Conservation (phyloP, 2,329 filamentous ascomycete genomes). For the Penicillium digitatum region DNA sequence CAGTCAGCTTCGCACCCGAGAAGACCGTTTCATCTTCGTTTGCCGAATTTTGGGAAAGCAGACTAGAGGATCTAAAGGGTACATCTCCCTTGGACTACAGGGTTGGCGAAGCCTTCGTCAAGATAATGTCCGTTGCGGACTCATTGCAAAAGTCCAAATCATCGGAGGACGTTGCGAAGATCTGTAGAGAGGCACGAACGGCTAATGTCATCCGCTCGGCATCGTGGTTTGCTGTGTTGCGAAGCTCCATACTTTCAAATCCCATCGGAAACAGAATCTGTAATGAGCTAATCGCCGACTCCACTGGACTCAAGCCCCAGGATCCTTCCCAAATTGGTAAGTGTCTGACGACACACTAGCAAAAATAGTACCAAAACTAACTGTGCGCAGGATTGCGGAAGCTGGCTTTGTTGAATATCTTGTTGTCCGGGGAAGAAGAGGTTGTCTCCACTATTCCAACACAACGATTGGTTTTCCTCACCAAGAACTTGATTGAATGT, state of each 20-base stretch:
- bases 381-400: conserved; percentile 43
- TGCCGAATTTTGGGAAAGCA: conserved; percentile 34
- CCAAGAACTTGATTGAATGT: conserved; percentile 73
- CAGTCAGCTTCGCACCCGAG: conserved; percentile 12
- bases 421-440: conserved; percentile 49
- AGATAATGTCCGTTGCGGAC: conserved; percentile 35
- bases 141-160: conserved; percentile 25
- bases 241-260: conserved; percentile 47
- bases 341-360: conserved; percentile 4
- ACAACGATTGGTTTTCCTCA: conserved; percentile 74
- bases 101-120: conserved; percentile 41
- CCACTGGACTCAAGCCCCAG: conserved; percentile 53
- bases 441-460: conserved; percentile 48
- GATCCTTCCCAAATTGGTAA: conserved; percentile 43
- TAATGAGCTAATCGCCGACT: conserved; percentile 58
- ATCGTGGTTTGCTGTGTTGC: conserved; percentile 48
- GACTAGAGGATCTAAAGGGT: conserved; percentile 30
- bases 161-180: conserved; percentile 30
- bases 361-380: conserved; percentile 9
- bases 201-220: conserved; percentile 47
- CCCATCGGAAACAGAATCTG: conserved; percentile 51
- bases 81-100: conserved; percentile 37
- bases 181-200: conserved; percentile 36
- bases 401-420: conserved; percentile 53
- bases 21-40: conserved; percentile 24